Evolutionary conservation across 2,329 filamentous ascomycete species (phyloP), one percentile per base, ranked within the genome.

Genomic region (Colletotrichum plurivorum): DNA sequence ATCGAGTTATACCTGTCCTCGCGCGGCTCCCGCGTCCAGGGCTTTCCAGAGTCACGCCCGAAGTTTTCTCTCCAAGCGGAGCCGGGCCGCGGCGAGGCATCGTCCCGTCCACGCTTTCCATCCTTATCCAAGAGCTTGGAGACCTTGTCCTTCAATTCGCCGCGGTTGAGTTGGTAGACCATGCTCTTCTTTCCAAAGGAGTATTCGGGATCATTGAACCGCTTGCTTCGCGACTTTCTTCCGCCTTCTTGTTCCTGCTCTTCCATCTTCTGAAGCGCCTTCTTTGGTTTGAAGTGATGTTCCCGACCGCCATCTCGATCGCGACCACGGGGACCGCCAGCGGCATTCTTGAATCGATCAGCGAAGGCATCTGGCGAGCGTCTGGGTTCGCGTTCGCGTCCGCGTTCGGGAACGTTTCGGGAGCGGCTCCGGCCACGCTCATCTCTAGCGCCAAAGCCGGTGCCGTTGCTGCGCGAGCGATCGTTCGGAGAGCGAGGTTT

Each of bases 171-270:
- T 73, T 85, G 80, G 63, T 87, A 89, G 2, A 90, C 87, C 16
- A 88, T 70, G 71, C 88, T 90, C 53, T 78, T 83, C 77, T 87
- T 88, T 18, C 87, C 88, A 73, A 88, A 88, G 1, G 75, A 70
- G 18, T 77, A 80, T 2, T 83, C 78, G 0, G 84, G 83, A 67
- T 89, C 83, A 56, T 85, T 78, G 73, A 90, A 90, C 5, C 88
- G 82, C 41, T 84, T 83, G 54, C 80, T 79, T 51, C 88, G 82
- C 6, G 87, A 83, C 73, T 83, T 81, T 4, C 81, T 79, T 16
- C 78, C 78, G 2, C 68, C 68, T 2, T 78, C 76, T 8, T 78
- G 77, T 15, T 77, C 76, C 13, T 73, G 73, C 25, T 79, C 76
- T 20, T 76, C 77, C 68, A 79, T 80, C 66, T 83, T 79, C 27